Base-by-base conservation (phyloP, 139 green algal species). In the Asterochloris sp. region DNA sequence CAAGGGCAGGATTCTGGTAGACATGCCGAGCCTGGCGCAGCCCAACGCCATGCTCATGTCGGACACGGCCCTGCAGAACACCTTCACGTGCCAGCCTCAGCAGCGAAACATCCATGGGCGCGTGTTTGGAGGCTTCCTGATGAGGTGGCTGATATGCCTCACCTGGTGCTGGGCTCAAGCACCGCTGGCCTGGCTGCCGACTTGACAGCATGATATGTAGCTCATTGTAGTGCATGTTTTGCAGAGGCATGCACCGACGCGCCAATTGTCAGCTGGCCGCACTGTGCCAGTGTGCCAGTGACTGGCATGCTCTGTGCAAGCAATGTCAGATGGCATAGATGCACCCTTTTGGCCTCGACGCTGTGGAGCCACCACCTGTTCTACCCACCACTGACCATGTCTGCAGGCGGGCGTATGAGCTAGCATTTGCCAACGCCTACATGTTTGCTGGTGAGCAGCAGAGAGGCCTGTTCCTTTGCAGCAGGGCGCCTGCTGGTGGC, bases 101-200 rank as follows among this genome's bases (percentile, higher is more conserved):
- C 88, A 96, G 73, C 85, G 91, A 21, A 96, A 96, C 83, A 89
- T 94, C 62, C 85, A 92, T 63, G 87, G 91, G 38, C 88, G 93
- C 62, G 88, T 98, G 13, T 98, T 98, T 83, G 94, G 94, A 0
- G 94, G 94, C 61, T 97, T 98, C 78, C 87, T 98, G 12, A 96
- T 97, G 92, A 83, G 94, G 86, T 91, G 60, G 10, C n/a, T 17
- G 47, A 11, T 69, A 21, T 60, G 23, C 24, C 16, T 24, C 38
- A 54, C 38, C 6, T 6, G 6, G 38, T 54, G 38, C n/a, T n/a
- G n/a, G n/a, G n/a, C n/a, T n/a, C n/a, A n/a, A n/a, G n/a, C 38
- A 54, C 38, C 38, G 6, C 6, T 54, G 38, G 38, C 38, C 38
- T 54, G 6, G 38, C 38, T 54, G 38, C 38, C 6, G 2, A 54